phyloP scores from a whole-genome alignment of 2,329 filamentous ascomycete genomes.

The Alternaria brassicicola region DNA sequence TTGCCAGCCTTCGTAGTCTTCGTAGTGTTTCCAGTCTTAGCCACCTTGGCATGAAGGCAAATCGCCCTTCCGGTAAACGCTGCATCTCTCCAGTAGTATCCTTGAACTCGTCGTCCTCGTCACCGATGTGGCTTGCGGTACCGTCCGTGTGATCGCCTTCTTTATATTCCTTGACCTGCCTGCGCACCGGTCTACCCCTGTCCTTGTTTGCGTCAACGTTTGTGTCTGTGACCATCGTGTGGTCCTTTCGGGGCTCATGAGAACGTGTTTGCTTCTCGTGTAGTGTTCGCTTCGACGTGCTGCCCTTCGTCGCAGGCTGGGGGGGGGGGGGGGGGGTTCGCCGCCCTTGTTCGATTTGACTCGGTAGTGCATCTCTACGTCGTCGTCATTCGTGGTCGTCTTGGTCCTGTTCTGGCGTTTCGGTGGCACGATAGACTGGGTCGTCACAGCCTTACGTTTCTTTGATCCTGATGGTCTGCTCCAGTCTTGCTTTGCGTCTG shows the following conservation, averaged over 20 bases:
- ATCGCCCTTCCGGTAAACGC: not conserved
- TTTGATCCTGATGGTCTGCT: not conserved
- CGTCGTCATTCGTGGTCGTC: not conserved
- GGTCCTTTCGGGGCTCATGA: not conserved
- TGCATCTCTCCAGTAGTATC: not conserved
- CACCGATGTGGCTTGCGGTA: not conserved
- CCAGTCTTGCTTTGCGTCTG: not conserved
- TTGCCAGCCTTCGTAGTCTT: not conserved
- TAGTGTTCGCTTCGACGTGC: not conserved
- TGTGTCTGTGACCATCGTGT: not conserved
- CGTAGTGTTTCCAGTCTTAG: not conserved
- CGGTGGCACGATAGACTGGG: not conserved
- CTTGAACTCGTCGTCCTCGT: not conserved
- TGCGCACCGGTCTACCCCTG: not conserved
- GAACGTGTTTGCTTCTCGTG: not conserved
- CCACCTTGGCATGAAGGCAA: not conserved
- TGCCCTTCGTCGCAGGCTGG: not conserved
- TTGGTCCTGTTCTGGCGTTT: not conserved
- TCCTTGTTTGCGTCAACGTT: not conserved
- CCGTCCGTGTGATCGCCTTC: not conserved
- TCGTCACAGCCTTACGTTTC: not conserved
- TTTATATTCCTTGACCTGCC: not conserved
- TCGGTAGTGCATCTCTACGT: not conserved
- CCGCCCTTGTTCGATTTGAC: not conserved
- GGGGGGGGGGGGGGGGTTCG: not conserved